Evolutionary conservation across 2,329 filamentous ascomycete species (phyloP).

Genomic region (Daldinia sp.): DNA sequence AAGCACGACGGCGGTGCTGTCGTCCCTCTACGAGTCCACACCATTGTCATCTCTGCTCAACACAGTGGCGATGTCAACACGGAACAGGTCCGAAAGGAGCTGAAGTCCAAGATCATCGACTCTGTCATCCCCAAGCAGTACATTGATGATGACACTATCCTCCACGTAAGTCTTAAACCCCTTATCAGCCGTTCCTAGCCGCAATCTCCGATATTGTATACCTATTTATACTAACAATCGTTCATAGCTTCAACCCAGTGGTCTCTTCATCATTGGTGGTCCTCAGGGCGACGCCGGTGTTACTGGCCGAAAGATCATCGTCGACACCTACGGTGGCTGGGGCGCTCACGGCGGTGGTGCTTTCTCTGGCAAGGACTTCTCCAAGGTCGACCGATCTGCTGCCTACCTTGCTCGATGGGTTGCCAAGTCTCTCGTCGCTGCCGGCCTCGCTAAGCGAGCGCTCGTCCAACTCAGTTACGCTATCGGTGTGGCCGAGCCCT

Average conservation of each 20-base stretch:
- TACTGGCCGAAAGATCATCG: conserved; percentile 98
- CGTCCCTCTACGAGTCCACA: conserved; percentile 91
- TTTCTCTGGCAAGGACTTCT: conserved; percentile 99
- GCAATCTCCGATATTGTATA: neutral
- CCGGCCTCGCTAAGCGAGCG: conserved; percentile 87
- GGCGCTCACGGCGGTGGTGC: conserved; percentile 99
- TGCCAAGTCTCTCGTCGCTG: conserved; percentile 94
- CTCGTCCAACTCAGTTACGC: conserved; percentile 99
- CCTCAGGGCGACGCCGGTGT: conserved; percentile 99
- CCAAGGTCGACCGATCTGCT: conserved; percentile 98
- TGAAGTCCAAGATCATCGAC: conserved; percentile 97
- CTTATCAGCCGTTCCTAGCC: neutral
- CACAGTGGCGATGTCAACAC: conserved; percentile 89
- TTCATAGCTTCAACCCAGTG: conserved; percentile 85
- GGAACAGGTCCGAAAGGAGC: conserved; percentile 91
- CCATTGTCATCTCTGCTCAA: conserved; percentile 95
- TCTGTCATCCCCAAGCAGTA: conserved; percentile 91
- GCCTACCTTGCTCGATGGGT: conserved; percentile 99
- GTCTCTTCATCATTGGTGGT: conserved; percentile 98
- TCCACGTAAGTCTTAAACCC: conserved; percentile 73
- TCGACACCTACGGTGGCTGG: conserved; percentile 99
- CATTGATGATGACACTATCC: conserved; percentile 91
- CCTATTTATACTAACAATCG: conserved; percentile 14
- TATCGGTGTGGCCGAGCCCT: conserved; percentile 97
- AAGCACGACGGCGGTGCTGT: conserved; percentile 95